Conservation (phyloP, 2,329 filamentous ascomycete species). For the Cadophora sp. region DNA sequence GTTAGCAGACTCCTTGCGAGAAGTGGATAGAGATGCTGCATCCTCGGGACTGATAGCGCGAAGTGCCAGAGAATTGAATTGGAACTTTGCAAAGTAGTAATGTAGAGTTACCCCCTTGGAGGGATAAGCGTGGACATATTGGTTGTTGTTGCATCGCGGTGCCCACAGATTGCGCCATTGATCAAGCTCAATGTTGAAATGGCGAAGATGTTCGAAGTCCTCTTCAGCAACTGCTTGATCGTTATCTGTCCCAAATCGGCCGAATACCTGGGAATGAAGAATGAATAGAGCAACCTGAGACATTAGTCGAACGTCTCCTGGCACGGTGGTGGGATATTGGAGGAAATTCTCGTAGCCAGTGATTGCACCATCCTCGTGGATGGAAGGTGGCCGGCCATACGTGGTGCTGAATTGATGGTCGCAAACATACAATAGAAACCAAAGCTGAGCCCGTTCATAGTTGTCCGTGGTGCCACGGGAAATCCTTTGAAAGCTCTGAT, state of each 20-base stretch:
- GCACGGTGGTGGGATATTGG: neutral
- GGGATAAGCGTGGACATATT: constrained; percentile 6
- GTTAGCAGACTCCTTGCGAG: constrained; percentile 8
- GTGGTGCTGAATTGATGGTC: constrained; percentile 18
- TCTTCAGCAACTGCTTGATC: neutral
- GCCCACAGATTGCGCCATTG: constrained; percentile 1
- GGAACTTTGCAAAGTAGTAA: constrained; percentile 8
- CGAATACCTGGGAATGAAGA: neutral
- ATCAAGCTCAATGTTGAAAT: constrained; percentile 5
- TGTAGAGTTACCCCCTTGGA: constrained; percentile 4
- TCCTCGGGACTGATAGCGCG: neutral
- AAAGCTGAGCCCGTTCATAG: constrained; percentile 13
- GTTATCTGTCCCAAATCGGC: constrained; percentile 1
- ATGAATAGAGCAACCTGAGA: constrained; percentile 10
- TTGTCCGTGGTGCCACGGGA: neutral
- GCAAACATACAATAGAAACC: constrained; percentile 12
- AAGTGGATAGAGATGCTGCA: neutral
- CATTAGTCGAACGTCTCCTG: neutral
- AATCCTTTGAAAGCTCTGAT: neutral
- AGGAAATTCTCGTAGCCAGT: neutral
- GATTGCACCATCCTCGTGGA: neutral
- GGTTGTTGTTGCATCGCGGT: neutral
- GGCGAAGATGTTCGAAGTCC: neutral
- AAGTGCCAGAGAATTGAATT: constrained; percentile 2
- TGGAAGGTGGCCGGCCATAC: constrained; percentile 1